Evolutionary conservation across 345 rosid species (phyloP), one percentile per base, ranked within the genome.

Genomic region (Excoecaria cochinchinensis): DNA sequence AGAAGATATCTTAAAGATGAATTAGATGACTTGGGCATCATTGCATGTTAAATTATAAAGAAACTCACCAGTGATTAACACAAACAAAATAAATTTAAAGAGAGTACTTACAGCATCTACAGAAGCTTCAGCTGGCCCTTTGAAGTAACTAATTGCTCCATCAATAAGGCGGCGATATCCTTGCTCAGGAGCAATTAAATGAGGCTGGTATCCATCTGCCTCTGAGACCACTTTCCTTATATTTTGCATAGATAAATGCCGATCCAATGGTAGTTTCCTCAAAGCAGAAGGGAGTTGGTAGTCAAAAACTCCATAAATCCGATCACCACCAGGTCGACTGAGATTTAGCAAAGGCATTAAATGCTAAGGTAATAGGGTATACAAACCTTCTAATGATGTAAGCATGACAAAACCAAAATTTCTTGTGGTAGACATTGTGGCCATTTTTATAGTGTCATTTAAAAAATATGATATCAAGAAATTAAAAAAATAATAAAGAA

Each of bases 121-220:
- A 36, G 92, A 88, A 74, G 90, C 90, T 80, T 89, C 90, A 61
- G 92, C 91, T 31, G 95, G 95, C 52, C 86, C 87, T 76, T 84
- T 88, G 80, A 88, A 88, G 82, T 82, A 90, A 76, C 81, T 82
- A 40, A 90, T 83, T 22, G 90, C 86, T 6, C 89, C 82, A 12
- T 90, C 91, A 59, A 90, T 90, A 6, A 88, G 87, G 53, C 90
- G 79, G 4, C 94, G 81, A 74, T 90, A 90, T 60, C 85, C 95
- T 78, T 90, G 95, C 87, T 87, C 92, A 3, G 94, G 92, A 12
- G 94, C 92, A 74, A 88, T 82, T 69, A 90, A 79, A 83, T 90
- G 92, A 44, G 94, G 92, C 77, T 86, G 92, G 75, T 90, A 90
- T 40, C 94, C 94, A 86, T 90, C 92, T 63, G 92, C 87, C 84